Evolutionary conservation across 2,329 filamentous ascomycete genomes (phyloP).

Genomic region (Clonostachys solani): DNA sequence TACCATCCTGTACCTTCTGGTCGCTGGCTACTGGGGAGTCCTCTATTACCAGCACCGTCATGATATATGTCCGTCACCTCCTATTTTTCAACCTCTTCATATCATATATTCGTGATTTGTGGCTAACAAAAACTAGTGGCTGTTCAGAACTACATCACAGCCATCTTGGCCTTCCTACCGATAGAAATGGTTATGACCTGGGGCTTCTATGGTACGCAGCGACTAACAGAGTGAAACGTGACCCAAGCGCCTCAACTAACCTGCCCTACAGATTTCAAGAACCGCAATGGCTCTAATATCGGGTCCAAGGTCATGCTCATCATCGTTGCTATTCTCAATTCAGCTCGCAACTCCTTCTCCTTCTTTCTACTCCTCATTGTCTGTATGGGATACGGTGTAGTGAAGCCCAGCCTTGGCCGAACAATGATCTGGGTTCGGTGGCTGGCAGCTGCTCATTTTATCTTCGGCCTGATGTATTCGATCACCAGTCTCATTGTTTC

Average conservation of each 20-base stretch:
- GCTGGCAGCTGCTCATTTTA: slow-evolving; percentile 87
- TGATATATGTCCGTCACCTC: slow-evolving; percentile 67
- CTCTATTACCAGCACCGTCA: slow-evolving; percentile 91
- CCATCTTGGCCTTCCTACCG: slow-evolving; percentile 90
- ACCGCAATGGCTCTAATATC: slow-evolving; percentile 79
- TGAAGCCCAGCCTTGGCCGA: slow-evolving; percentile 85
- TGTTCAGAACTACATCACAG: slow-evolving; percentile 98
- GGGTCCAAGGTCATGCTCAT: slow-evolving; percentile 84
- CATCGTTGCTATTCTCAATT: slow-evolving; percentile 88
- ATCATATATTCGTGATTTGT: neutral
- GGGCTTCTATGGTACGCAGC: slow-evolving; percentile 81
- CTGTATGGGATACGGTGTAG: slow-evolving; percentile 98
- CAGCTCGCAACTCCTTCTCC: slow-evolving; percentile 92
- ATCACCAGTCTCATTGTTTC: slow-evolving; percentile 85
- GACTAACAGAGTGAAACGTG: neutral
- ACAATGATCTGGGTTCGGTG: slow-evolving; percentile 93
- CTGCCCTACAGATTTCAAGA: slow-evolving; percentile 72
- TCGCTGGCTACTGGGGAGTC: slow-evolving; percentile 84
- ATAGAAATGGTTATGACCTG: slow-evolving; percentile 98
- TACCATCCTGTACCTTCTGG: slow-evolving; percentile 87
- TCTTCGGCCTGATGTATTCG: slow-evolving; percentile 92
- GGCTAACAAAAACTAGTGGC: slow-evolving; percentile 56
- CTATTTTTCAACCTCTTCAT: neutral
- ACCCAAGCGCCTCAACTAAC: slow-evolving; percentile 22
- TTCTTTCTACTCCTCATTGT: slow-evolving; percentile 98